Percentiles rank a stretch among this genome's conserved stretches.
phyloP scores from a whole-genome alignment of 2,329 filamentous ascomycete species.

The Lachnellula subtilissima region DNA sequence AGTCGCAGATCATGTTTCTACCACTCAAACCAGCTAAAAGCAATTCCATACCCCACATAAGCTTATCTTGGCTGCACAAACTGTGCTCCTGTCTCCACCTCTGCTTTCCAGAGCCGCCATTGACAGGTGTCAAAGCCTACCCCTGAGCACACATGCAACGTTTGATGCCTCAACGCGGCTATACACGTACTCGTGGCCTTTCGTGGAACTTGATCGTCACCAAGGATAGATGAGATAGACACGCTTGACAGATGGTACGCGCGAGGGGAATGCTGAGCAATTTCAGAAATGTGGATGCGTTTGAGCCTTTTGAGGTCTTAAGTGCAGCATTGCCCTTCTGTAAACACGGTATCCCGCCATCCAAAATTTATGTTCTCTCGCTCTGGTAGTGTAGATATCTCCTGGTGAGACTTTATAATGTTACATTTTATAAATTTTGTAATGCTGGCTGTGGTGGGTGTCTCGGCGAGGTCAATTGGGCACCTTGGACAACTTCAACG shows the following conservation, averaged over 20 bases:
- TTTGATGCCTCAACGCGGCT: background rate
- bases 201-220: background rate
- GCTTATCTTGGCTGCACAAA: slow-evolving; percentile 19
- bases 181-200: background rate
- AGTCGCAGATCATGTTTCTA: slow-evolving; percentile 1
- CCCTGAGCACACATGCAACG: background rate
- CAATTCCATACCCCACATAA: slow-evolving; percentile 37
- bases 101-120: background rate
- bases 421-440: slow-evolving; percentile 18
- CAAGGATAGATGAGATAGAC: background rate
- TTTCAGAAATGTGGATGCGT: background rate
- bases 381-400: slow-evolving; percentile 8
- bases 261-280: background rate
- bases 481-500: slow-evolving; percentile 13
- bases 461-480: slow-evolving; percentile 14
- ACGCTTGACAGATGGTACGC: background rate
- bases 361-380: slow-evolving; percentile 1
- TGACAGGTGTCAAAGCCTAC: background rate
- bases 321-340: background rate
- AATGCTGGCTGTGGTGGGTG: slow-evolving; percentile 11
- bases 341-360: background rate
- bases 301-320: background rate
- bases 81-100: background rate
- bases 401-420: slow-evolving; percentile 12
- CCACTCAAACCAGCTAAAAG: slow-evolving; percentile 34